Evolutionary conservation across 371 early-diverging fungal genomes (phyloP), one percentile per base, ranked within the genome.

Genomic region (Mortierella sp.): DNA sequence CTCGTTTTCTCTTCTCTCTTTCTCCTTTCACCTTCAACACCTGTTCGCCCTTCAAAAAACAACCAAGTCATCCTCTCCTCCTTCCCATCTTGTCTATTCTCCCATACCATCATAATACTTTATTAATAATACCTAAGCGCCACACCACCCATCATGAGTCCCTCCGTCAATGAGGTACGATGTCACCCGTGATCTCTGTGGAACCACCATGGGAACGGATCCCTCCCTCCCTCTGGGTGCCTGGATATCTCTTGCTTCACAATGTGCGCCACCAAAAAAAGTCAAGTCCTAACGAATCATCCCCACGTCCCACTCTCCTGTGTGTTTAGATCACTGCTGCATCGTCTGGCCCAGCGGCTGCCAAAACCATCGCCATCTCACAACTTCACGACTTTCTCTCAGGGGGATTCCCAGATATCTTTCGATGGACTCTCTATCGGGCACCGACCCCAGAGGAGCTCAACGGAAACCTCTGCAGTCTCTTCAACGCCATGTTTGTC

Each of bases 341-440:
- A 55, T 47, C 64, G 13, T 29, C 68, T 24, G 53, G 31, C 39
- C 37, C 75, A n/a, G 34, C 69, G 29, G 68, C 37, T 7, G 84
- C 84, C 64, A 83, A 83, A 68, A 44, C 68, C 1, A 83, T 83
- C 31, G 84, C 84, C 67, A 79, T 83, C 47, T 79, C 76, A 70
- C 79, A 83, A 40, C 76, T 83, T 41, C 84, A 83, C 66, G 79
- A 83, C 41, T 83, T 83, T 55, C 76, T 83, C n/a, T 79, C 84
- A 31, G 66, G 55, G 13, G 84, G 76, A 29, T 70, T 83, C 47
- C 84, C 84, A 41, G 84, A 83, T 26, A 83, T 83, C 34, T 83
- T 83, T 52, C 72, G 73, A 76, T 83, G 84, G 84, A 83, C 70
- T 29, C 73, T 83, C 14, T 31, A 73, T 5, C 71, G 84, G n/a